A percentile compares a stretch with the other conserved stretches of the same genome.
Conservation (phyloP, 768 basidiomycete genomes). For the Rhodotorula paludigena region DNA sequence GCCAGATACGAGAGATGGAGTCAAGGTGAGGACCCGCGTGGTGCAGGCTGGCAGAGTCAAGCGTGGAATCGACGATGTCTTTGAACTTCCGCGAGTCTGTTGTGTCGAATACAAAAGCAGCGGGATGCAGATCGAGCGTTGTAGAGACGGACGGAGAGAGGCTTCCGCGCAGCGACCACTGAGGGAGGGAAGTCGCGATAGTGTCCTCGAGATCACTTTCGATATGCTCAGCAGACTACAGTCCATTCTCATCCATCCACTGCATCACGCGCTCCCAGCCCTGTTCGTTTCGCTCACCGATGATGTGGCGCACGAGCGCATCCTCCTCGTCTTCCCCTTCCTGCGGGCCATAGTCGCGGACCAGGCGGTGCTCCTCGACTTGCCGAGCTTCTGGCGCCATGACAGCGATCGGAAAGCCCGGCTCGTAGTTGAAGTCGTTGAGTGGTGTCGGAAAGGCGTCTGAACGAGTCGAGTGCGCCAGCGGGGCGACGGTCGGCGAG, state of each 20-base stretch:
- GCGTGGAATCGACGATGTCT: no score
- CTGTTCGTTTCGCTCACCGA: background rate
- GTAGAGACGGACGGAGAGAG: no score
- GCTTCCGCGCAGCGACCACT: no score
- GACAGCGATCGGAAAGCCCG: constrained; percentile 60
- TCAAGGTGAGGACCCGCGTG: no score
- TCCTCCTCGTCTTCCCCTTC: constrained; percentile 11
- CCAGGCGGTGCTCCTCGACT: constrained; percentile 9
- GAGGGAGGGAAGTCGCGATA: background rate
- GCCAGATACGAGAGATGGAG: no score
- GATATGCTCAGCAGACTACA: constrained; percentile 44
- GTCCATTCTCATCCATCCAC: constrained; percentile 59
- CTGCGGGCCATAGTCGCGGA: constrained; percentile 7
- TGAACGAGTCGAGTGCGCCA: constrained; percentile 45
- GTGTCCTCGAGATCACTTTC: no score
- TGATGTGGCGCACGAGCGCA: background rate
- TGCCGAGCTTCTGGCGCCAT: background rate
- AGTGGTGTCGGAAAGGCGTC: constrained; percentile 44
- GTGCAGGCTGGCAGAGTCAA: no score
- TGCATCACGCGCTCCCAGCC: constrained; percentile 49
- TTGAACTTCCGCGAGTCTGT: no score
- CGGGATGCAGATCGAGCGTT: no score
- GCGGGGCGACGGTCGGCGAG: constrained; percentile 53
- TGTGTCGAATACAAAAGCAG: no score
- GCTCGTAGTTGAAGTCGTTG: constrained; percentile 60